phyloP scores from a whole-genome alignment of 257 asterid species.

The Solanum boliviense region DNA sequence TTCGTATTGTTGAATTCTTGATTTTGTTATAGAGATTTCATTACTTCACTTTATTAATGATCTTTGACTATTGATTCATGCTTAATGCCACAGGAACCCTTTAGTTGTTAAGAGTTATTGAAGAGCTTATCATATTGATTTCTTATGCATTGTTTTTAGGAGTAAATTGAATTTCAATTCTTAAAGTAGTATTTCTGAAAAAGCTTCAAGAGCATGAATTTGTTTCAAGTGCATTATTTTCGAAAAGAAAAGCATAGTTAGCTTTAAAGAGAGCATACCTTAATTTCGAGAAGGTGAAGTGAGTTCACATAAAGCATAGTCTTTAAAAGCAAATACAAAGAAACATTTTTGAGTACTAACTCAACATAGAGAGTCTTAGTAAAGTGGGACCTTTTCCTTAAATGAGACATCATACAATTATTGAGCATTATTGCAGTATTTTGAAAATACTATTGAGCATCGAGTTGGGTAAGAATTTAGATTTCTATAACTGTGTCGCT shows the following conservation, averaged over 20 bases:
- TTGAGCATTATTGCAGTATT: not conserved
- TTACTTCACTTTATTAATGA: not conserved
- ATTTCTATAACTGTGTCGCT: not conserved
- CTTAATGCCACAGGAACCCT: not conserved
- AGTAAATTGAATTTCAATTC: not conserved
- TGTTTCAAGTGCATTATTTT: not conserved
- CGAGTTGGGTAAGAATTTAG: not conserved
- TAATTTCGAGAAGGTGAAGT: not conserved
- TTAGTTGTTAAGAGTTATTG: not conserved
- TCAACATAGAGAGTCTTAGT: not conserved
- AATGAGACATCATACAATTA: not conserved
- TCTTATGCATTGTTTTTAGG: not conserved
- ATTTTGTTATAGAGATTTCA: too few species aligned
- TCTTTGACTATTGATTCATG: not conserved
- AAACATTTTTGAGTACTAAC: not conserved
- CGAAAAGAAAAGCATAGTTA: too few species aligned
- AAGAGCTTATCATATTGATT: not conserved
- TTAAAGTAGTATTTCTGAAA: too few species aligned
- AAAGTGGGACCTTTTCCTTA: not conserved
- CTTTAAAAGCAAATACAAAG: not conserved
- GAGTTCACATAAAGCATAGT: not conserved
- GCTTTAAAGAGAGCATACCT: not conserved
- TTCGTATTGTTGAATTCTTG: not conserved
- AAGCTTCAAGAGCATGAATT: not conserved
- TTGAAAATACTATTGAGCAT: not conserved